phyloP scores from a whole-genome alignment of 768 basidiomycete species.

The Podaxis sp. region DNA sequence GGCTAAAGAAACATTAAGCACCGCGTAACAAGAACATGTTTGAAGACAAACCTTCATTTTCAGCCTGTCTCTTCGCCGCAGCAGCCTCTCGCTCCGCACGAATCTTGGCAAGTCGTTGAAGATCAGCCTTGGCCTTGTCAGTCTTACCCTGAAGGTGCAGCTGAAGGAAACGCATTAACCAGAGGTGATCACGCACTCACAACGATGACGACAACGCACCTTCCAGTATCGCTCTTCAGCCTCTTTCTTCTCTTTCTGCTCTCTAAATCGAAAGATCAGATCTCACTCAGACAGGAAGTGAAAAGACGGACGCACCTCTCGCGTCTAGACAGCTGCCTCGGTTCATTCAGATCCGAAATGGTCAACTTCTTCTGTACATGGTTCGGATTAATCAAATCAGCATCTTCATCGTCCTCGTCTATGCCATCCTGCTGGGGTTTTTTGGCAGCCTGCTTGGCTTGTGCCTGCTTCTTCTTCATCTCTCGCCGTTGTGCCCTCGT shows the following conservation, averaged over 20 bases:
- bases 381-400: slow-evolving; percentile 76
- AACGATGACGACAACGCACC: slow-evolving; percentile 31
- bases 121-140: slow-evolving; percentile 83
- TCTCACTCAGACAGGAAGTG: neutral
- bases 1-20: slow-evolving; percentile 30
- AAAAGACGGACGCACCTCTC: slow-evolving; percentile 45
- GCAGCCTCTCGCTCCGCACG: slow-evolving; percentile 85
- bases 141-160: slow-evolving; percentile 83
- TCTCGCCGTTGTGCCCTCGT: slow-evolving; percentile 71
- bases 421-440: slow-evolving; percentile 33
- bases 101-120: slow-evolving; percentile 82
- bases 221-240: slow-evolving; percentile 88
- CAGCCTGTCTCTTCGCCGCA: slow-evolving; percentile 83
- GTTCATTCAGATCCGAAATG: slow-evolving; percentile 66
- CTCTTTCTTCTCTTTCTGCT: slow-evolving; percentile 89
- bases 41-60: slow-evolving; percentile 66
- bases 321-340: slow-evolving; percentile 56
- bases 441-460: slow-evolving; percentile 48
- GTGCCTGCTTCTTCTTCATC: slow-evolving; percentile 74
- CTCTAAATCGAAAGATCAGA: slow-evolving; percentile 40
- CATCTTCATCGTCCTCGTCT: slow-evolving; percentile 54
- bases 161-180: slow-evolving; percentile 27
- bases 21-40: neutral
- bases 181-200: neutral
- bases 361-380: slow-evolving; percentile 69